Base-by-base conservation (phyloP, 2,329 filamentous ascomycete genomes). In the Pyricularia pennisetigena region DNA sequence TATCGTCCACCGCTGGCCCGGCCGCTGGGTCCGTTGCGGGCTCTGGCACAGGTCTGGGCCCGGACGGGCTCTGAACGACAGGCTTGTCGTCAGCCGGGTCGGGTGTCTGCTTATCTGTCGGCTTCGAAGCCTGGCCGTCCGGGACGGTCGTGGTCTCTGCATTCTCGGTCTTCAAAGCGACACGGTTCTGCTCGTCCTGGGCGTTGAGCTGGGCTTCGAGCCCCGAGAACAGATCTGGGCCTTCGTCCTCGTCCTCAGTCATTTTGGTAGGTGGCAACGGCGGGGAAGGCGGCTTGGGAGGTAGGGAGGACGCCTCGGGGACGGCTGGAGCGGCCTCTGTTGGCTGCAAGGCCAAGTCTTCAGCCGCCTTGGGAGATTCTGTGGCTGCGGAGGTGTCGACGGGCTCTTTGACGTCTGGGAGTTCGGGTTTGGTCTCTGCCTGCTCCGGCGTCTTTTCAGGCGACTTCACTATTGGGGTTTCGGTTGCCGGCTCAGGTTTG, bases 141-240 rank as follows among this genome's bases (percentile, higher is more conserved):
- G 24, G 35, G 4, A 59, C 35, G 20, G 12, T 5, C 23, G 65
- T 1, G 10, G 26, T 12, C 3, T 66, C 65, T 32, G 12, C 26
- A 9, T 5, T 20, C 29, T 59, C 41, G 65, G 16, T 28, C 41
- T 66, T 14, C 59, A 30, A 26, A 10, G 41, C 65, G 41, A 49
- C 65, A 14, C 59, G 30, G 59, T 64, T 67, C 16, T 41, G 32
- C 59, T 67, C 59, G 30, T 67, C 66, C 32, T 67, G 66, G 4
- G 57, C 57, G 23, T 67, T 26, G 30, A 67, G 32, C 59, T 67
- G 57, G 7, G 66, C 66, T 59, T 67, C 66, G 6, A 67, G 66
- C 32, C 66, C 66, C 7, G 54, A 63, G 24, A 67, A 61, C 30
- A 67, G 29, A n/a, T 67, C 66, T 4, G 66, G 66, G 12, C 32